phyloP scores from a whole-genome alignment of 2,329 filamentous ascomycete species.

The Trichoderma pleuroti region DNA sequence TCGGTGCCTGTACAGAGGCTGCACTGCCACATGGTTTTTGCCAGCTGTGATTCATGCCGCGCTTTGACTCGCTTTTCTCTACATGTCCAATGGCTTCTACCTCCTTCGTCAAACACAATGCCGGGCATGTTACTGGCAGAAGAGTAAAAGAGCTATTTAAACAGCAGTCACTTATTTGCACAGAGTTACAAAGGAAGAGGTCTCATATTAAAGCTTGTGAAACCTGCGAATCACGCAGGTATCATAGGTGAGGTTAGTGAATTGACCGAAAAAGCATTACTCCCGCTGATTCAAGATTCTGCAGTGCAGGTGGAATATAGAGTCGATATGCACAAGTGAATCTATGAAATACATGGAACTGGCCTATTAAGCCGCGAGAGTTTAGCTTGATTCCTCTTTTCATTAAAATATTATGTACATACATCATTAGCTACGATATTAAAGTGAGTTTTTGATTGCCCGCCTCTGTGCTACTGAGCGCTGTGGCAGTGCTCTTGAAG shows the following conservation, averaged over 20 bases:
- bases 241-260: background rate
- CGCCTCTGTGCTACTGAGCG: background rate
- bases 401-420: background rate
- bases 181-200: background rate
- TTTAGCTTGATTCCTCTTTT: background rate
- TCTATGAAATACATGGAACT: background rate
- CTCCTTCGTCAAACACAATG: background rate
- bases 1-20: background rate
- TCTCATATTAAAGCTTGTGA: background rate
- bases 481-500: too few species aligned
- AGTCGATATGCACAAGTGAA: background rate
- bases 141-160: background rate
- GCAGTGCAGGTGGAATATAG: background rate
- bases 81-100: background rate
- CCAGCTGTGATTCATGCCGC: conserved; percentile 3
- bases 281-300: background rate
- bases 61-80: background rate
- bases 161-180: background rate
- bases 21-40: background rate
- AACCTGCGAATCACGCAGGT: background rate
- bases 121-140: background rate
- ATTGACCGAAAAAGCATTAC: background rate
- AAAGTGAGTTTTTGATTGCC: background rate
- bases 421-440: background rate
- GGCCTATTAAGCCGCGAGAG: background rate